Percentiles rank a stretch among this genome's conserved stretches.
phyloP scores from a whole-genome alignment of 2,329 filamentous ascomycete species.

The Penicillium occitanis region DNA sequence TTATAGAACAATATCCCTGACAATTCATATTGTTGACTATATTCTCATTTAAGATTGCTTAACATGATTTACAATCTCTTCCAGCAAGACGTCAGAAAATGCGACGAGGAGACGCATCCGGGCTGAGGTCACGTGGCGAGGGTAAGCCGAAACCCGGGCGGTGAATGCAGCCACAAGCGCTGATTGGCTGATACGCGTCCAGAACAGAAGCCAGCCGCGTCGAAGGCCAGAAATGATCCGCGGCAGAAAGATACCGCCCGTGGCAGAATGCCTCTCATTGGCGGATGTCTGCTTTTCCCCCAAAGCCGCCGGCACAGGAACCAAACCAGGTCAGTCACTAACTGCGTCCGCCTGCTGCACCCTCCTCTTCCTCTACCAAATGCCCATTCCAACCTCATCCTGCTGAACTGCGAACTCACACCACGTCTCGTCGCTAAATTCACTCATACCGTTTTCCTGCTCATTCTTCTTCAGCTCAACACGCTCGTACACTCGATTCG shows the following conservation, averaged over 20 bases:
- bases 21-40: background rate
- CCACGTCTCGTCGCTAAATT: slow-evolving; percentile 1
- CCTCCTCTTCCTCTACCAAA: slow-evolving; percentile 14
- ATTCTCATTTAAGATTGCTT: background rate
- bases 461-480: background rate
- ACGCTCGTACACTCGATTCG: slow-evolving; percentile 20
- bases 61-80: no score
- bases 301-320: slow-evolving; percentile 21
- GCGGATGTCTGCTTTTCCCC: slow-evolving; percentile 12
- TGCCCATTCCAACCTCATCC: slow-evolving; percentile 8
- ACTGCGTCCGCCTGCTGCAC: slow-evolving; percentile 5
- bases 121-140: slow-evolving; percentile 19
- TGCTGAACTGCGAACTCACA: background rate
- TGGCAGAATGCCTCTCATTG: slow-evolving; percentile 14
- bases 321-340: slow-evolving; percentile 17
- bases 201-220: slow-evolving; percentile 16
- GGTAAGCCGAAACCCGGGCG: slow-evolving; percentile 17
- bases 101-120: slow-evolving; percentile 16
- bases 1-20: background rate
- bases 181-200: slow-evolving; percentile 18
- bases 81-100: background rate
- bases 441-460: background rate
- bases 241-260: slow-evolving; percentile 20
- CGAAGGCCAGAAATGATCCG: slow-evolving; percentile 17
- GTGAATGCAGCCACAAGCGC: background rate